A percentile compares a stretch with the other conserved stretches of the same genome.
Conservation (phyloP, 306 rosid species). For the Cicer pinnatifidum region DNA sequence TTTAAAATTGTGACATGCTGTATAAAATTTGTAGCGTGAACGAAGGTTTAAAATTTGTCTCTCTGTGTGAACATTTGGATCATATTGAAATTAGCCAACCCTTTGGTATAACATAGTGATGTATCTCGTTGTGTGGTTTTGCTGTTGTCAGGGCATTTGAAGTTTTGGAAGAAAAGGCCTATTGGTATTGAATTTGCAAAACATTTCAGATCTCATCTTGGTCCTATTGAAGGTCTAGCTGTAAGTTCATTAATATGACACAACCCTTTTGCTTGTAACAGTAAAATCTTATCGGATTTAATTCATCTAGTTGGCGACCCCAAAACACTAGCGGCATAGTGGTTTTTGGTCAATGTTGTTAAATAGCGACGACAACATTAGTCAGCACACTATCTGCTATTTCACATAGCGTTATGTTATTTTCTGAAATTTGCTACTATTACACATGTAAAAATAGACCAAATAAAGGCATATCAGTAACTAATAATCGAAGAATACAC, state of each 20-base stretch:
- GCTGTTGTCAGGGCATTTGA: slow-evolving; percentile 75
- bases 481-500: neutral
- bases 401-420: too few relatives aligned
- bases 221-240: slow-evolving; percentile 94
- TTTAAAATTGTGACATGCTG: neutral
- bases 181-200: slow-evolving; percentile 93
- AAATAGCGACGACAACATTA: too few relatives aligned
- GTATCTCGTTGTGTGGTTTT: slow-evolving; percentile 36
- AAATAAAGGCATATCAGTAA: too few relatives aligned
- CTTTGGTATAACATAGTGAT: slow-evolving; percentile 1
- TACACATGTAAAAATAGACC: too few relatives aligned
- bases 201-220: slow-evolving; percentile 95
- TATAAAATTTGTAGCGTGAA: slow-evolving; percentile 9
- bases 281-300: slow-evolving; percentile 23
- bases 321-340: neutral
- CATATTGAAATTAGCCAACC: slow-evolving; percentile 26
- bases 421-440: too few relatives aligned
- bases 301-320: neutral
- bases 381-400: too few relatives aligned
- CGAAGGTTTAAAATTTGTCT: neutral
- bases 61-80: neutral
- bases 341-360: neutral
- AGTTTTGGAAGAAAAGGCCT: slow-evolving; percentile 97
- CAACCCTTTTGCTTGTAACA: slow-evolving; percentile 16
- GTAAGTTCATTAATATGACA: slow-evolving; percentile 59